Base-by-base conservation (phyloP, 257 asterid species). In the Ocimum tenuiflorum region DNA sequence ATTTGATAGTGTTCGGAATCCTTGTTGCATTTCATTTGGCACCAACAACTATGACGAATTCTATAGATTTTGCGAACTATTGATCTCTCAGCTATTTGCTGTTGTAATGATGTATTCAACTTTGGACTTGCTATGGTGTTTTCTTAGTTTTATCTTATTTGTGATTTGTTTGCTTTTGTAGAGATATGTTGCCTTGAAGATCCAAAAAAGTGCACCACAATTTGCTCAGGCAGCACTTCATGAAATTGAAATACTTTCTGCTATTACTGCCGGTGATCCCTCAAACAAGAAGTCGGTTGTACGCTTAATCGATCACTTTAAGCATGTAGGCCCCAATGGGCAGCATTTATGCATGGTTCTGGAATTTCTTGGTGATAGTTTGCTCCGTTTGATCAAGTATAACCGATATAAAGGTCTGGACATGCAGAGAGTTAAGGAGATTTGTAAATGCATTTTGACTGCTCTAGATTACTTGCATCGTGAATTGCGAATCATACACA, bases 311-410 rank as follows among this genome's bases (percentile, higher is more conserved):
- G 99, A 94, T 73, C 95, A 90, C 78, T 94, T 90, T 65, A 94
- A 85, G 83, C 99, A 94, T 60, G 24, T 82, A 17, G 99, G 99
- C 71, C 99, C 99, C 23, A 94, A 94, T 59, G 97, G 99, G 56
- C 99, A 94, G 79, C 99, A 94, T 75, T 69, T 81, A 55, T 94
- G 99, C 84, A 94, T 94, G 99, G 99, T 82, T 61, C 82, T 94
- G 72, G 96, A 94, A 71, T 94, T 90, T 83, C 94, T 94, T 29
- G 99, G 99, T 29, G 99, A 94, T 76, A 94, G 87, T 80, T 81
- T 94, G 63, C 83, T 94, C 67, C 85, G 82, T 53, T 80, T 94
- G 46, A 82, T 86, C 75, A 90, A 82, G 80, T 83, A 81, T 73
- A 86, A 85, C 76, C 89, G 83, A 12, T 86, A 90, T 73, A 88